Evolutionary conservation across 2,329 filamentous ascomycete genomes (phyloP), one percentile per base, ranked within the genome.

Genomic region (Chaetomium sp.): DNA sequence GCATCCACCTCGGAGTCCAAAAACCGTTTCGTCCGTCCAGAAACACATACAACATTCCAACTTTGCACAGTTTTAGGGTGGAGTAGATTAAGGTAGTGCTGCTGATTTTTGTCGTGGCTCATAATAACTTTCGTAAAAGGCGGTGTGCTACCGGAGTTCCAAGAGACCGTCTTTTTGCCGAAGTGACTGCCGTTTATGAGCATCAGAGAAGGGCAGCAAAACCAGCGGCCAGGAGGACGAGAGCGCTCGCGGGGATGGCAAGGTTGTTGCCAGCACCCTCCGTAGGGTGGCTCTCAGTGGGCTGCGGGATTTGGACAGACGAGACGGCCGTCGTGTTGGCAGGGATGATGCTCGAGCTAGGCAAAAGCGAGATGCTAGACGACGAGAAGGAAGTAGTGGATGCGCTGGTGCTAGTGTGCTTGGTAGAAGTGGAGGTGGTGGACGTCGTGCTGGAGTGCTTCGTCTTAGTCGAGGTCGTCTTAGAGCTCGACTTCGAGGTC

Each of bases 231-330:
- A 70, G 35, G 36, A 67, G 57, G 19, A 61, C 58, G 38, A 67
- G 57, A n/a, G 61, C 64, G 41, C 59, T 68, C 12, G 69, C 63
- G 1, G 72, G 69, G 47, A 69, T 65, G 8, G 61, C 59, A 10
- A 67, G 19, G 19, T 27, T 60, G 40, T 59, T 68, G 12, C 60
- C 66, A n/a, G 65, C 70, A 47, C 64, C 68, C 42, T 66, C 66
- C 4, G 64, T 57, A 12, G 72, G 64, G 50, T 48, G 53, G 42
- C 57, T 53, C 14, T 56, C 45, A n/a, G 61, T 59, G 33, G 65
- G 54, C 58, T 53, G 47, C 37, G 53, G 62, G 19, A 27, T 27
- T 27, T 27, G 19, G 19, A 27, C 19, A 51, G 49, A 56, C 38
- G 36, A 36, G 49, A 52, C 49, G 27, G 36, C 52, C n/a, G 62